These are phyloP conservation scores for Peronospora farinosa DNA, from an alignment of 352 stramenopile species.

Conservation along the genomic window DNA sequence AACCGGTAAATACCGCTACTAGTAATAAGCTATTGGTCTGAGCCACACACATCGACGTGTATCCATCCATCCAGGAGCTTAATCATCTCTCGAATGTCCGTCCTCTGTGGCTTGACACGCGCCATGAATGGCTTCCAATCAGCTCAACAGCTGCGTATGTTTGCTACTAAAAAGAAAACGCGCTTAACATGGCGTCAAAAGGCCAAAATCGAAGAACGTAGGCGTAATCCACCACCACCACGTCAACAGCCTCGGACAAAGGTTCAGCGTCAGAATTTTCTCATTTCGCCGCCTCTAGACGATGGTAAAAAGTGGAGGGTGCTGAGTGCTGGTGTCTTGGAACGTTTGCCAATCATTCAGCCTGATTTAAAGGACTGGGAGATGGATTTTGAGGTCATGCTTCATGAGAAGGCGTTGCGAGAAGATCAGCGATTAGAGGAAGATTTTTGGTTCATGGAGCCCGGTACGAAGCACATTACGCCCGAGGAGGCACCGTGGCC, in stretches of 20 bases:
- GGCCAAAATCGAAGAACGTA: slow-evolving; percentile 45
- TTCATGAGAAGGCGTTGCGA: slow-evolving; percentile 73
- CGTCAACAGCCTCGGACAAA: slow-evolving; percentile 47
- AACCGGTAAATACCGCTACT: background rate
- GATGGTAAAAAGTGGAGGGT: slow-evolving; percentile 82
- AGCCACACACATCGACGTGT: slow-evolving; percentile 13
- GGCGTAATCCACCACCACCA: slow-evolving; percentile 32
- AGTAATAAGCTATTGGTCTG: slow-evolving; percentile 2
- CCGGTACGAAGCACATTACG: slow-evolving; percentile 58
- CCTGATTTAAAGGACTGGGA: slow-evolving; percentile 71
- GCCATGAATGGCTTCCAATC: slow-evolving; percentile 7
- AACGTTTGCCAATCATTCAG: slow-evolving; percentile 71
- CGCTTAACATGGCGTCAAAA: slow-evolving; percentile 65
- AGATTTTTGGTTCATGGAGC: slow-evolving; percentile 84
- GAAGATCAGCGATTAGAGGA: slow-evolving; percentile 71
- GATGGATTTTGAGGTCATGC: slow-evolving; percentile 62
- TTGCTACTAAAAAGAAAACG: slow-evolving; percentile 47
- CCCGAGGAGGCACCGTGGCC: slow-evolving; percentile 68
- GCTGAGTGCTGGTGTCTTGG: slow-evolving; percentile 61
- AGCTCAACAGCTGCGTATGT: slow-evolving; percentile 33
- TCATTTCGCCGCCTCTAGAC: slow-evolving; percentile 41
- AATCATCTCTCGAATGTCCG: slow-evolving; percentile 27
- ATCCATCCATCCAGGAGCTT: slow-evolving; percentile 3
- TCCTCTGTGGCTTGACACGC: slow-evolving; percentile 36
- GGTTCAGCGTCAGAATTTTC: slow-evolving; percentile 49